Conservation (phyloP, 805 yeast genomes). For the Myxozyma neotropica region DNA sequence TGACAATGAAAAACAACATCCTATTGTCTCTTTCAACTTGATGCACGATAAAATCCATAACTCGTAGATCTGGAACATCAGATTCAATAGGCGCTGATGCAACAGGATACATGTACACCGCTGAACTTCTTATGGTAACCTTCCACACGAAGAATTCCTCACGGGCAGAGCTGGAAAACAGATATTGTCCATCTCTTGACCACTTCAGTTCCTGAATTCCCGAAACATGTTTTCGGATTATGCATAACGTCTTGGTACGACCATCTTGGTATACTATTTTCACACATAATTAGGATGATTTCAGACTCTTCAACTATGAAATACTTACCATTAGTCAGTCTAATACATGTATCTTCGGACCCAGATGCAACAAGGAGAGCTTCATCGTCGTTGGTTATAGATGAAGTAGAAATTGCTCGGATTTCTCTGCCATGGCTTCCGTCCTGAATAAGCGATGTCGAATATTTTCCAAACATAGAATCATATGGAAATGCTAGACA, state of each 20-base stretch:
- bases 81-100: constrained; percentile 59
- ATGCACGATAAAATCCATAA: constrained; percentile 78
- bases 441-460: constrained; percentile 44
- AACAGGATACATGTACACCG: constrained; percentile 53
- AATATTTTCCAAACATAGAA: neutral
- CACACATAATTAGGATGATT: constrained; percentile 36
- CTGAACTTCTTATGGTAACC: constrained; percentile 44
- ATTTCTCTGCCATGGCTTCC: constrained; percentile 95
- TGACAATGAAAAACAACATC: constrained; percentile 52
- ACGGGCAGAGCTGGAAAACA: constrained; percentile 64
- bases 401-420: constrained; percentile 66
- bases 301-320: neutral
- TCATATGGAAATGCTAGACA: neutral
- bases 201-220: constrained; percentile 79
- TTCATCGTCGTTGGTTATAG: constrained; percentile 39
- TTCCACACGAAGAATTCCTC: constrained; percentile 89
- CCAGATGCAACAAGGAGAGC: constrained; percentile 64
- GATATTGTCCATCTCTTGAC: constrained; percentile 42
- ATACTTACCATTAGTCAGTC: constrained; percentile 45
- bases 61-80: constrained; percentile 76
- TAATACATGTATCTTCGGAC: constrained; percentile 84
- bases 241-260: constrained; percentile 53
- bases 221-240: constrained; percentile 79
- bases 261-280: constrained; percentile 44
- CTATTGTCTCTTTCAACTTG: constrained; percentile 20